A percentile compares a stretch with the other conserved stretches of the same genome.
These are phyloP conservation scores for Globisporangium camurandrum DNA, from an alignment of 352 stramenopile species.

Conservation along the genomic window DNA sequence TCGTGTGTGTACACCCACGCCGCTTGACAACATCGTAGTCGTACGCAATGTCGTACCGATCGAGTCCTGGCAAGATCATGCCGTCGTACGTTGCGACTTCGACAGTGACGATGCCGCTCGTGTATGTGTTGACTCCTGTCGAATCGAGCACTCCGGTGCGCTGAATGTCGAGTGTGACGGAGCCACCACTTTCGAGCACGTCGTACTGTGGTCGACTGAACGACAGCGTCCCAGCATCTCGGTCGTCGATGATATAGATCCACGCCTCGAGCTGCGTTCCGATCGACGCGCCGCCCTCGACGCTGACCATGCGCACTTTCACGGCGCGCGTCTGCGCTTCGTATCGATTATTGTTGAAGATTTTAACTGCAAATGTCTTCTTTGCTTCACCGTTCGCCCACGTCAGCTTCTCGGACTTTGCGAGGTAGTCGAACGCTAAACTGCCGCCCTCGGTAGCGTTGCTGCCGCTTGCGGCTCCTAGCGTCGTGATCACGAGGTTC, in stretches of 20 bases:
- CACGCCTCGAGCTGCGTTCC: conserved; percentile 33
- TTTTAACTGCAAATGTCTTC: conserved; percentile 50
- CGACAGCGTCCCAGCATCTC: conserved; percentile 60
- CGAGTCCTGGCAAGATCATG: conserved; percentile 36
- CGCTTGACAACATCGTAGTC: conserved; percentile 46
- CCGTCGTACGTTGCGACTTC: conserved; percentile 53
- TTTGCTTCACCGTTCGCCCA: conserved; percentile 46
- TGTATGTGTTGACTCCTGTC: conserved; percentile 51
- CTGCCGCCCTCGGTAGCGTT: conserved; percentile 61
- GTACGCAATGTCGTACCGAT: conserved; percentile 38
- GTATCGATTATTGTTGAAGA: conserved; percentile 73
- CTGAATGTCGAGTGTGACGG: conserved; percentile 34
- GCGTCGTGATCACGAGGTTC: conserved; percentile 37
- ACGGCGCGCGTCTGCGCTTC: conserved; percentile 33
- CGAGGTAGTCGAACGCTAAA: conserved; percentile 57
- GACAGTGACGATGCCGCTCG: conserved; percentile 40
- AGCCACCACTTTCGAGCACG: conserved; percentile 45
- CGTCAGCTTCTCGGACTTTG: conserved; percentile 32
- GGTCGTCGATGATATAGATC: conserved; percentile 73
- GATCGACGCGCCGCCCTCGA: conserved; percentile 49
- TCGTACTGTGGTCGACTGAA: conserved; percentile 47
- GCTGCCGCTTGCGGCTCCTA: conserved; percentile 24
- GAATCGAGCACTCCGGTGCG: conserved; percentile 40
- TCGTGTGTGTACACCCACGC: conserved; percentile 53
- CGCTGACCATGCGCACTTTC: conserved; percentile 39